A percentile compares a stretch with the other conserved stretches of the same genome.
phyloP scores from a whole-genome alignment of 2,329 filamentous ascomycete genomes.

The Elsinoe ampelina region DNA sequence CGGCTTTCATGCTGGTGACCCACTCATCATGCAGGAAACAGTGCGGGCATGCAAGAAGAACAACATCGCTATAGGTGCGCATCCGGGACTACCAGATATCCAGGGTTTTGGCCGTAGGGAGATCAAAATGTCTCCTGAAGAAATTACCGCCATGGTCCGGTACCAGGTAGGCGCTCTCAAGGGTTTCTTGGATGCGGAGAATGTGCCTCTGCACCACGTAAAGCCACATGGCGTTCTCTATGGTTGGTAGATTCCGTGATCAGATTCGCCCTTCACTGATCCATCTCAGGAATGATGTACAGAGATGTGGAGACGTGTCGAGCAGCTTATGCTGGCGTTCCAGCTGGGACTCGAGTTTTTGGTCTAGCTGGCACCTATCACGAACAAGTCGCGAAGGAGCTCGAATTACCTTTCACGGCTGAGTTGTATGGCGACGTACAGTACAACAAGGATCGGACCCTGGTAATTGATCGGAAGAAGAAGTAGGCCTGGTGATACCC shows the following conservation, averaged over 20 bases:
- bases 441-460: slow-evolving; percentile 41
- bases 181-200: slow-evolving; percentile 49
- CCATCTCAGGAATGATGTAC: slow-evolving; percentile 23
- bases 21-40: slow-evolving; percentile 54
- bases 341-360: slow-evolving; percentile 43
- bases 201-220: slow-evolving; percentile 49
- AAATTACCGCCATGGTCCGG: slow-evolving; percentile 48
- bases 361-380: slow-evolving; percentile 47
- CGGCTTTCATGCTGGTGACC: slow-evolving; percentile 42
- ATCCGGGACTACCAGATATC: slow-evolving; percentile 56
- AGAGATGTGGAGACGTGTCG: slow-evolving; percentile 42
- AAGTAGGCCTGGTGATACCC: slow-evolving; percentile 30
- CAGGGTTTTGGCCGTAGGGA: slow-evolving; percentile 56
- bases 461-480: slow-evolving; percentile 52
- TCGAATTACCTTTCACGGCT: slow-evolving; percentile 45
- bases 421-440: slow-evolving; percentile 50
- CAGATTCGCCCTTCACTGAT: neutral
- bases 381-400: slow-evolving; percentile 44
- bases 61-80: slow-evolving; percentile 50
- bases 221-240: slow-evolving; percentile 55
- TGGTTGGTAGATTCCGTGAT: slow-evolving; percentile 38
- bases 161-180: slow-evolving; percentile 57
- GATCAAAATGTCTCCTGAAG: slow-evolving; percentile 49
- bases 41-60: slow-evolving; percentile 49
- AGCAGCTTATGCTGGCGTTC: slow-evolving; percentile 46